Conservation (phyloP, 805 yeast genomes). For the Myxozyma vanderwaltii region DNA sequence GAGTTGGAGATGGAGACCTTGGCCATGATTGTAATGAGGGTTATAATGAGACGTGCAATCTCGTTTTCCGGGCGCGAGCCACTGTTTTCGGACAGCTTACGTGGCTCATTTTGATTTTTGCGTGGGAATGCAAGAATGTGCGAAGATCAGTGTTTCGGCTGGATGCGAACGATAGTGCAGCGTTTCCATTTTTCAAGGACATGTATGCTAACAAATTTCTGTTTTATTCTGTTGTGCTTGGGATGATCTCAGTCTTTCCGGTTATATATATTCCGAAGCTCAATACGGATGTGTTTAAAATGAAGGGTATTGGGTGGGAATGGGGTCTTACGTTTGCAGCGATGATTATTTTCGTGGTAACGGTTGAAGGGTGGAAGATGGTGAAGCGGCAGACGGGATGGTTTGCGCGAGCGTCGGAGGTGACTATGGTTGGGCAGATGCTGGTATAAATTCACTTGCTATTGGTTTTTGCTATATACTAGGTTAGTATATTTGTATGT, state of each 20-base stretch:
- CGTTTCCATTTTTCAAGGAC: slow-evolving; percentile 60
- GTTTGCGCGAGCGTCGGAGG: slow-evolving; percentile 10
- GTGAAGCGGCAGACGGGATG: slow-evolving; percentile 51
- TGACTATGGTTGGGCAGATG: not conserved
- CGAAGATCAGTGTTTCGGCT: slow-evolving; percentile 62
- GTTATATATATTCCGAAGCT: slow-evolving; percentile 85
- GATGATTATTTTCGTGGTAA: slow-evolving; percentile 58
- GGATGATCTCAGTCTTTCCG: slow-evolving; percentile 73
- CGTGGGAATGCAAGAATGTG: slow-evolving; percentile 82
- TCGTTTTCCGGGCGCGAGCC: slow-evolving; percentile 75
- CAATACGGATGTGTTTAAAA: slow-evolving; percentile 72
- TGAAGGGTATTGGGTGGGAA: slow-evolving; percentile 69
- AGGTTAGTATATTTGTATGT: not conserved
- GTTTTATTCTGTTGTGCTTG: slow-evolving; percentile 77
- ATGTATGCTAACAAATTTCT: slow-evolving; percentile 74
- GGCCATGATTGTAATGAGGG: slow-evolving; percentile 67
- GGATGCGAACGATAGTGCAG: slow-evolving; percentile 61
- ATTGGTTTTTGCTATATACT: not conserved
- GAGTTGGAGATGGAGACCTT: slow-evolving; percentile 63
- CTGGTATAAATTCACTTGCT: no score
- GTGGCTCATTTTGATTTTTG: slow-evolving; percentile 78
- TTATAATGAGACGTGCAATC: slow-evolving; percentile 52
- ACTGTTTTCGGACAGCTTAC: slow-evolving; percentile 80
- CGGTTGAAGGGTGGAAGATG: slow-evolving; percentile 69
- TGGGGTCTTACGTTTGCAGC: slow-evolving; percentile 74